Conservation (phyloP, 2,329 filamentous ascomycete species). For the Ophidiomyces ophidiicola region DNA sequence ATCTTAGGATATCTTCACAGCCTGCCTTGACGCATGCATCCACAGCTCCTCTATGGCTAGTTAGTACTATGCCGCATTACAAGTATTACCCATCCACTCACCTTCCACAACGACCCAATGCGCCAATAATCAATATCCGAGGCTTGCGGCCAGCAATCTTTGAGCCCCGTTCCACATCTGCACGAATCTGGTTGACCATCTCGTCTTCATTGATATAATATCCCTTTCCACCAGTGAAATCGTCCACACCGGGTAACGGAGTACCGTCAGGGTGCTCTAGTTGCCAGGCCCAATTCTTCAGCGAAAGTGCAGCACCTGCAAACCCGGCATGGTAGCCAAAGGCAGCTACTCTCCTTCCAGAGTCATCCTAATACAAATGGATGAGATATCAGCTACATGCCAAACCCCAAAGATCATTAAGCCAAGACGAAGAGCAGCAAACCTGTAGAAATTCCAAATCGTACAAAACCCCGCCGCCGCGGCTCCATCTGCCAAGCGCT, state of each 20-base stretch:
- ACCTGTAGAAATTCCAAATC: constrained; percentile 20
- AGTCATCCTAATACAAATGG: constrained; percentile 15
- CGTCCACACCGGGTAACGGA: constrained; percentile 50
- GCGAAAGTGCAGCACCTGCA: constrained; percentile 54
- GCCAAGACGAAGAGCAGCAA: not conserved
- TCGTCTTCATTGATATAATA: constrained; percentile 54
- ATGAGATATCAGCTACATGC: not conserved
- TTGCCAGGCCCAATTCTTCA: constrained; percentile 77
- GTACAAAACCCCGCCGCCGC: constrained; percentile 17
- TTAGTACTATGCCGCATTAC: not conserved
- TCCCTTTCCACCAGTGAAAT: constrained; percentile 37
- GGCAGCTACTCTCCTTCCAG: constrained; percentile 16
- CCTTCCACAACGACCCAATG: constrained; percentile 31
- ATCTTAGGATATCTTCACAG: constrained; percentile 52
- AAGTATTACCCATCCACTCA: not conserved
- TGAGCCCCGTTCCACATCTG: constrained; percentile 53
- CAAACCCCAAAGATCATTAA: not conserved
- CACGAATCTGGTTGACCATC: constrained; percentile 62
- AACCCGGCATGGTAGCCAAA: constrained; percentile 59
- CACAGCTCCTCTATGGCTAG: constrained; percentile 53
- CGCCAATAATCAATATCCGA: constrained; percentile 72
- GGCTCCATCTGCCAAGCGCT: constrained; percentile 17
- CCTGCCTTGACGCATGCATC: constrained; percentile 67
- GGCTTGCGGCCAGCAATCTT: constrained; percentile 57
- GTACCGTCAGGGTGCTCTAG: constrained; percentile 54